Evolutionary conservation across 2,329 filamentous ascomycete genomes (phyloP), one percentile per base, ranked within the genome.

Genomic region (Trichoderma breve): DNA sequence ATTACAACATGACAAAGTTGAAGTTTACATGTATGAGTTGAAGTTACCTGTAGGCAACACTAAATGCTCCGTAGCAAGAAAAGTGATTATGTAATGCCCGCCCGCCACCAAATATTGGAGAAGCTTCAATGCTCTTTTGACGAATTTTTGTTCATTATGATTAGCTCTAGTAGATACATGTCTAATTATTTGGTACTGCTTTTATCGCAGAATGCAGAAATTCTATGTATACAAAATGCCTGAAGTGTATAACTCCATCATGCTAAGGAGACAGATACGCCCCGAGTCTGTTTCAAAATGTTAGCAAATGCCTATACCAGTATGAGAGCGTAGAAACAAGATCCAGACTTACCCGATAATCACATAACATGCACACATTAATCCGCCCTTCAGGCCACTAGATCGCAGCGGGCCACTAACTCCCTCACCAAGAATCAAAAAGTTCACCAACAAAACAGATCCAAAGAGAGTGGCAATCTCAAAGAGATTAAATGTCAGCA

Each of bases 401-500:
- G 90, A 74, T 69, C 77, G 77, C 2, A 93, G 85, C 74, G 91
- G 92, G 76, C 92, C 92, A 76, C 87, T 72, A 6, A 72, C 90
- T 74, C 91, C 86, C 15, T 91, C 92, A 75, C 92, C 91, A 32
- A 92, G 85, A 69, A 94, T 91, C n/a, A 94, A 82, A 75, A 93
- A 90, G 79, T 93, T 93, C 76, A 93, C 91, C 62, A 94, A 88
- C 72, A 93, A 84, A 3, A 92, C 90, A 3, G 86, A 89, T 5
- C 92, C 87, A 76, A 93, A 91, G 76, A 94, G 86, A 47, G 90
- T 89, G 24, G 93, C 89, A 0, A 91, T 93, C 82, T 94, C 92
- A 78, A 94, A 94, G 43, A 90, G 86, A 76, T 91, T 91, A 80
- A 94, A 94, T 75, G 92, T 91, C 63, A 94, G 84, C n/a, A 88